Percentiles rank a stretch among this genome's conserved stretches.
Conservation (phyloP, 495 filamentous ascomycete genomes). For the Clohesyomyces aquaticus region DNA sequence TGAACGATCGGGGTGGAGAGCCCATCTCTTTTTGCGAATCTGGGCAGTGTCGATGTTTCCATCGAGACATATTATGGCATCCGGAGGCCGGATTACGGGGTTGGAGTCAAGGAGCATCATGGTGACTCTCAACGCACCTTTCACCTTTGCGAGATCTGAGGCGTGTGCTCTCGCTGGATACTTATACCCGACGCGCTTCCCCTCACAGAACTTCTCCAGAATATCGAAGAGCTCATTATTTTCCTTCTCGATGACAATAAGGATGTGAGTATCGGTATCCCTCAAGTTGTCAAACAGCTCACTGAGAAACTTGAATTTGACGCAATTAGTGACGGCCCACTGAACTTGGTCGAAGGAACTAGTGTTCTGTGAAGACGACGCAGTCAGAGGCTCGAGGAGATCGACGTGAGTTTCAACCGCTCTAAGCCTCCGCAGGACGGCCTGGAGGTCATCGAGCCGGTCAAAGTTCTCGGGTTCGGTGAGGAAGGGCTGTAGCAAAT, state of each 20-base stretch:
- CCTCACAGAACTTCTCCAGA: slow-evolving; percentile 27
- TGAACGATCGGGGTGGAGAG: slow-evolving; percentile 8
- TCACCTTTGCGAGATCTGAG: slow-evolving; percentile 2
- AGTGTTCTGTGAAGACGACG: not conserved
- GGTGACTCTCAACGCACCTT: slow-evolving; percentile 23
- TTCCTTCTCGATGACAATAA: slow-evolving; percentile 23
- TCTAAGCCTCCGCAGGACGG: slow-evolving; percentile 16
- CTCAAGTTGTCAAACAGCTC: slow-evolving; percentile 14
- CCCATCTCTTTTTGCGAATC: slow-evolving; percentile 30
- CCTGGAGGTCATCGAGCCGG: slow-evolving; percentile 3
- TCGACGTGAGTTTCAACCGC: slow-evolving; percentile 29
- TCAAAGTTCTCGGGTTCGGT: not conserved
- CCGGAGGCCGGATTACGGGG: slow-evolving; percentile 16
- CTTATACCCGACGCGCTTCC: slow-evolving; percentile 16
- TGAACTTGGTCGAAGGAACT: slow-evolving; percentile 3
- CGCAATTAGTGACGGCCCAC: slow-evolving; percentile 21
- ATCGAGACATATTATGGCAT: slow-evolving; percentile 32
- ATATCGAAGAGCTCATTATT: slow-evolving; percentile 20
- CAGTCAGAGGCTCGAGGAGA: slow-evolving; percentile 16
- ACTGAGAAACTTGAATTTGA: slow-evolving; percentile 35
- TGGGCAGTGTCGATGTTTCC: slow-evolving; percentile 5
- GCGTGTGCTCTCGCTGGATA: slow-evolving; percentile 20
- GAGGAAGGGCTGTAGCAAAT: not conserved
- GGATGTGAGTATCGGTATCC: slow-evolving; percentile 25
- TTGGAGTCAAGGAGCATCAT: slow-evolving; percentile 16